A percentile compares a stretch with the other conserved stretches of the same genome.
phyloP scores from a whole-genome alignment of 305 asterid species.

The Plantago coronopus region DNA sequence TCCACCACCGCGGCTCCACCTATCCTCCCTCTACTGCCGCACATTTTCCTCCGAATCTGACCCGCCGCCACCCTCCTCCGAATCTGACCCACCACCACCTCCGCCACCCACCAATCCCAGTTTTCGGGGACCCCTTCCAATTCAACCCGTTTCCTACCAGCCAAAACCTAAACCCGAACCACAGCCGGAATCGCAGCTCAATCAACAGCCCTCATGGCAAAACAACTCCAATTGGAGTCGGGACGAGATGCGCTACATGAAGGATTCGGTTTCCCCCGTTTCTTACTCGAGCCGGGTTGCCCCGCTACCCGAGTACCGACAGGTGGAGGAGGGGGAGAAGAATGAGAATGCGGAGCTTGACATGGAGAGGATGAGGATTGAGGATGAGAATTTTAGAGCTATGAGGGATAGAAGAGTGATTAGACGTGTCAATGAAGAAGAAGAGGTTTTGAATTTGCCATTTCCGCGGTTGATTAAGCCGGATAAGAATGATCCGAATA shows the following conservation, averaged over 20 bases:
- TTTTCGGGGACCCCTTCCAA: conserved; percentile 32
- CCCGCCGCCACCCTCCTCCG: conserved; percentile 39
- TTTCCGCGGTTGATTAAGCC: conserved; percentile 63
- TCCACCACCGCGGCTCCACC: conserved; percentile 27
- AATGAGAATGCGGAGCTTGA: conserved; percentile 50
- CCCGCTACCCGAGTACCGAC: conserved; percentile 79
- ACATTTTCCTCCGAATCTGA: conserved; percentile 38
- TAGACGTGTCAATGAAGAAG: conserved; percentile 31
- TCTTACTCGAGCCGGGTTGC: conserved; percentile 76
- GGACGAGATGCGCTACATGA: conserved; percentile 76
- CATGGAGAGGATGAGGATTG: conserved; percentile 60
- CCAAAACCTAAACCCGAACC: conserved; percentile 38
- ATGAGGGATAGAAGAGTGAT: conserved; percentile 34
- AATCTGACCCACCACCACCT: conserved; percentile 32
- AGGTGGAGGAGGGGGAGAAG: conserved; percentile 26
- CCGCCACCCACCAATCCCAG: conserved; percentile 27
- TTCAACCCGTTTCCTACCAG: conserved; percentile 77
- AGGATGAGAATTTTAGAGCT: conserved; percentile 23
- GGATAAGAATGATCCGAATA: conserved; percentile 34
- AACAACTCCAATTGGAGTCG: conserved; percentile 42
- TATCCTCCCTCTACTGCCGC: conserved; percentile 33
- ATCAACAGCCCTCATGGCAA: conserved; percentile 21
- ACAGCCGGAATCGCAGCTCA: conserved; percentile 23
- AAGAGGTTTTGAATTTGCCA: conserved; percentile 52
- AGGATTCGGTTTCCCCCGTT: conserved; percentile 56